Base-by-base conservation (phyloP, 1,284 basidiomycete species). In the Kwoniella shivajii region DNA sequence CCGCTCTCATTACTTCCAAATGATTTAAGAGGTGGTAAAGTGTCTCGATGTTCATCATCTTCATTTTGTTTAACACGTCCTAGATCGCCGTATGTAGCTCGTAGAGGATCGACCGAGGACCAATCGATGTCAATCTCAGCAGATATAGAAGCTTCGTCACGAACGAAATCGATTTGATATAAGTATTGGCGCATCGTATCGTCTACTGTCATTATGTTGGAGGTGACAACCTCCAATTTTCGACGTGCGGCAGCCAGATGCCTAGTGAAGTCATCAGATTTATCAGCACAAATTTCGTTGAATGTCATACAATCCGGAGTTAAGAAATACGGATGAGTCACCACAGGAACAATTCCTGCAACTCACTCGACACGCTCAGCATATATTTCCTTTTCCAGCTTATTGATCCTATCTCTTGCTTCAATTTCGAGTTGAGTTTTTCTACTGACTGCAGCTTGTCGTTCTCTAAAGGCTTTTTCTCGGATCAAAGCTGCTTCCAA, bases 51-150 rank as follows among this genome's bases (percentile, higher is more conserved):
- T 36, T 60, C 59, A 33, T 34, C 50, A 11, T 30, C 41, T 20
- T 57, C 48, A 7, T 34, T 53, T 2, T 18, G 30, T 16, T 43
- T 49, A 18, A 13, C 36, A 29, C 44, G 39, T 4, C 47, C 22
- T 22, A 33, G 20, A 30, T 29, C 37, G 6, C 41, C 24, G 47
- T 68, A 64, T n/a, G 30, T 45, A 4, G 33, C 16, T 6, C 56
- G 55, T 3, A 69, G 26, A 9, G 59, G 48, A 4, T 64, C 63
- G 7, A 71, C 55, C 13, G 51, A 38, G 4, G 62, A 51, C 53
- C 65, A 73, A 22, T 54, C 24, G 18, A 64, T 36, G 3, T 71
- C 66, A n/a, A 74, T 56, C 16, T 69, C 70, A 1, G 66, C 64
- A 10, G 65, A 54, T 9, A 67, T 60, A 38, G 48, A 46, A 31